These are phyloP conservation scores for Cyberlindnera euphorbiiphila DNA, from an alignment of 805 yeast species.

Conservation along the genomic window DNA sequence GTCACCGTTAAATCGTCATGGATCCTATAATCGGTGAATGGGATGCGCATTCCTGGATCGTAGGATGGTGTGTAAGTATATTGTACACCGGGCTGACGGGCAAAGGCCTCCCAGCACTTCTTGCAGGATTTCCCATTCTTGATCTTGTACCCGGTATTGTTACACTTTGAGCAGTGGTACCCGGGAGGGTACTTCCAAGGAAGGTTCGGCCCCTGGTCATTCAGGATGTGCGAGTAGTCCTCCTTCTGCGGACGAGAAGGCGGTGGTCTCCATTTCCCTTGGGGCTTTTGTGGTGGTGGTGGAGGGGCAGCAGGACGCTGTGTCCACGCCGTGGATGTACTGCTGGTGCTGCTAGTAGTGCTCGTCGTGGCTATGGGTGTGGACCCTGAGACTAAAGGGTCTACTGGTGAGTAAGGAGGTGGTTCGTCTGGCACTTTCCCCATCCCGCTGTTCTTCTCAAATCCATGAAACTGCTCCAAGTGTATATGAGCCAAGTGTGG, in stretches of 20 bases:
- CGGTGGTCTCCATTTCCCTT: slow-evolving; percentile 3
- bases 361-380: background rate
- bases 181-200: slow-evolving; percentile 68
- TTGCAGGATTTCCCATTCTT: slow-evolving; percentile 61
- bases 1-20: slow-evolving; percentile 14
- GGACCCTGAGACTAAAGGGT: background rate
- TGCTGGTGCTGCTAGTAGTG: slow-evolving; percentile 1
- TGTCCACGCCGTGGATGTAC: slow-evolving; percentile 1
- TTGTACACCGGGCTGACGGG: slow-evolving; percentile 22
- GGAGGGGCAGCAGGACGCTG: slow-evolving; percentile 1
- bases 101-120: slow-evolving; percentile 65
- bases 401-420: slow-evolving; percentile 10
- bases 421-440: slow-evolving; percentile 9
- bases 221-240: slow-evolving; percentile 3
- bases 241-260: background rate
- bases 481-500: no score
- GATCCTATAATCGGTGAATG: slow-evolving; percentile 18
- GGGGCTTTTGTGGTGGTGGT: background rate
- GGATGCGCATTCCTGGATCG: slow-evolving; percentile 14
- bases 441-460: background rate
- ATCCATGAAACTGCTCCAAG: background rate
- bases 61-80: slow-evolving; percentile 2
- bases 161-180: slow-evolving; percentile 63
- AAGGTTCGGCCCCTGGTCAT: slow-evolving; percentile 4
- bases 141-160: slow-evolving; percentile 62